phyloP scores from a whole-genome alignment of 2,329 filamentous ascomycete genomes.

The Beauveria sp. region DNA sequence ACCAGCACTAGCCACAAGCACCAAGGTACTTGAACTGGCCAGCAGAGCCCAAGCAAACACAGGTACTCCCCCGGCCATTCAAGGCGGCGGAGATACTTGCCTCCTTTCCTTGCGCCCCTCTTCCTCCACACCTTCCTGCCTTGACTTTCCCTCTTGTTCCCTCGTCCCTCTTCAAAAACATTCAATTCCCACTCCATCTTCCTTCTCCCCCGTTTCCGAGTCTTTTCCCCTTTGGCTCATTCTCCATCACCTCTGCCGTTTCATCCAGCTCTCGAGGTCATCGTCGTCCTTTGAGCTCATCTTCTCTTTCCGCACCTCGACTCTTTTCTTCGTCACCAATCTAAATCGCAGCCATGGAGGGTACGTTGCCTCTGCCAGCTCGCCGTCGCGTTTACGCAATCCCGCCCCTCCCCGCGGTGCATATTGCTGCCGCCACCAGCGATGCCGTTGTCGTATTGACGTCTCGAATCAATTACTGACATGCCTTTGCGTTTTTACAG shows the following conservation, averaged over 20 bases:
- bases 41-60: background rate
- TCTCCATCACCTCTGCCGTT: conserved; percentile 10
- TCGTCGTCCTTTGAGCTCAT: conserved; percentile 19
- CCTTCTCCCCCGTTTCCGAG: conserved; percentile 7
- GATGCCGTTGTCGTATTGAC: conserved; percentile 12
- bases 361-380: conserved; percentile 32
- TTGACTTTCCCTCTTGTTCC: conserved; percentile 4
- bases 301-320: conserved; percentile 15
- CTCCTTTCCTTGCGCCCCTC: conserved; percentile 12
- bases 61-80: background rate
- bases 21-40: background rate
- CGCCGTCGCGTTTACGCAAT: conserved; percentile 19
- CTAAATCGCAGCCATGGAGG: conserved; percentile 49
- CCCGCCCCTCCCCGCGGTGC: conserved; percentile 11
- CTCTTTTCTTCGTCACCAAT: conserved; percentile 18
- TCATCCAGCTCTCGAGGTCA: conserved; percentile 15
- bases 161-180: conserved; percentile 11
- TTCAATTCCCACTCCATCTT: conserved; percentile 11
- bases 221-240: conserved; percentile 12
- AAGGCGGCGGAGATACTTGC: conserved; percentile 7
- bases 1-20: background rate
- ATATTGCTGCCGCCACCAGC: conserved; percentile 10
- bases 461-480: conserved; percentile 32
- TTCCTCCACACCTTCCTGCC: conserved; percentile 12
- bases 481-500: conserved; percentile 45